Conservation (phyloP, 2,329 filamentous ascomycete genomes). For the Clarireedia homoeocarpa region DNA sequence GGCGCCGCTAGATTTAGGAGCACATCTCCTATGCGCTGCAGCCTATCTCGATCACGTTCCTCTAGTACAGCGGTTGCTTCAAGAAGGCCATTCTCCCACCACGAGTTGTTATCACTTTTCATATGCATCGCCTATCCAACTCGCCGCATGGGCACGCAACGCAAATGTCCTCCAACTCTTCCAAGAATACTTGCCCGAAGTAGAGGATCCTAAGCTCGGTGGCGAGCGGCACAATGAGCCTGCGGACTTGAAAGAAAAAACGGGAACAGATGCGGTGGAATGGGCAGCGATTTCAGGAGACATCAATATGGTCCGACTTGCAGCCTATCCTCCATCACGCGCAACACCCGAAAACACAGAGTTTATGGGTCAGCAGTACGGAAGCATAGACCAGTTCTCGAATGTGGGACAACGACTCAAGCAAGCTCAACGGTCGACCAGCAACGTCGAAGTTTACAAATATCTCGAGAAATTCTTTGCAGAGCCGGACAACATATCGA, state of each 20-base stretch:
- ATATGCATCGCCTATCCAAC: background rate
- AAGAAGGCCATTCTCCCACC: background rate
- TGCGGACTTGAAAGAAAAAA: too few species aligned
- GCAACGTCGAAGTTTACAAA: background rate
- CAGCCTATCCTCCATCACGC: conserved; percentile 11
- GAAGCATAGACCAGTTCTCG: background rate
- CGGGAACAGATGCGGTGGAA: too few species aligned
- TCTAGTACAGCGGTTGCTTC: background rate
- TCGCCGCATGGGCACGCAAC: conserved; percentile 11
- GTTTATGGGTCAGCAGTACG: conserved; percentile 3
- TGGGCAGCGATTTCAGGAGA: conserved; percentile 7
- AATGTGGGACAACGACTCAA: background rate
- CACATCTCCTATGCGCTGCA: background rate
- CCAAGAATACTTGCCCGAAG: conserved; percentile 5
- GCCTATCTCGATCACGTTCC: background rate
- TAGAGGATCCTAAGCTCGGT: background rate
- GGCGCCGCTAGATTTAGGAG: background rate
- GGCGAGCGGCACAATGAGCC: background rate
- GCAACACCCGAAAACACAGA: background rate
- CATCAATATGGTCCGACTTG: conserved; percentile 6
- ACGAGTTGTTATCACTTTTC: background rate
- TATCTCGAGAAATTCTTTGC: background rate
- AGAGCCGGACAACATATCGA: background rate
- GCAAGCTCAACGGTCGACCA: rapidly evolving
- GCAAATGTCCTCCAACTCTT: conserved; percentile 7